phyloP scores from a whole-genome alignment of 163 green algal species.

The Volvox carteri region DNA sequence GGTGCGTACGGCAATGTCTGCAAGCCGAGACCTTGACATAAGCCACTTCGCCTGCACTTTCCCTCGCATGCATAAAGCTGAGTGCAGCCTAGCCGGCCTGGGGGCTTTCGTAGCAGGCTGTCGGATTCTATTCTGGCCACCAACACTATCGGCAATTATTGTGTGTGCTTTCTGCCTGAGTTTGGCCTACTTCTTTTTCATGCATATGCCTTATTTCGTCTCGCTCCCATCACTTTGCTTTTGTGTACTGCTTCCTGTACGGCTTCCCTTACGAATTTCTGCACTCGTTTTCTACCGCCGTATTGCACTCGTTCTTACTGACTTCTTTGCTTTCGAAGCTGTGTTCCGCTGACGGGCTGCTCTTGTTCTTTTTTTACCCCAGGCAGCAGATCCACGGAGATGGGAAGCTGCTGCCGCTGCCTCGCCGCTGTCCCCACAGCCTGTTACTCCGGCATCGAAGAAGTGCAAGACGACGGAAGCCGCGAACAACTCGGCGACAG shows the following conservation, averaged over 20 bases:
- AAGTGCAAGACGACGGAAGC: neutral
- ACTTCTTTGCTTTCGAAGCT: neutral
- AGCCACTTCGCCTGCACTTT: neutral
- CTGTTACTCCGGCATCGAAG: neutral
- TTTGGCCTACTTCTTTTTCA: neutral
- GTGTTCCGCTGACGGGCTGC: neutral
- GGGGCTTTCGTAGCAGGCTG: no score
- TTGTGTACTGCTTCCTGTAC: no score
- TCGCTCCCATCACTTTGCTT: no score
- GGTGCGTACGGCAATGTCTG: neutral
- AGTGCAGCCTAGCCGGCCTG: neutral
- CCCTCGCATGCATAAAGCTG: neutral
- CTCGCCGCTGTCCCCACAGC: neutral
- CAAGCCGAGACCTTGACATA: no score
- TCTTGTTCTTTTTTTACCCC: no score
- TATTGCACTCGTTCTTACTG: neutral
- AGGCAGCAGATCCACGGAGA: no score
- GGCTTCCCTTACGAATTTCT: neutral
- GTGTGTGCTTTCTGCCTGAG: neutral
- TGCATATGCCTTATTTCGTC: no score
- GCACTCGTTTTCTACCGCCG: neutral
- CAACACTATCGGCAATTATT: no score
- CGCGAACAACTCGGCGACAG: no score
- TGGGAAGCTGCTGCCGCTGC: neutral
- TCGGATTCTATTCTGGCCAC: neutral